These are phyloP conservation scores for Neurospora sp. DNA, from an alignment of 495 filamentous ascomycete genomes.

Conservation along the genomic window DNA sequence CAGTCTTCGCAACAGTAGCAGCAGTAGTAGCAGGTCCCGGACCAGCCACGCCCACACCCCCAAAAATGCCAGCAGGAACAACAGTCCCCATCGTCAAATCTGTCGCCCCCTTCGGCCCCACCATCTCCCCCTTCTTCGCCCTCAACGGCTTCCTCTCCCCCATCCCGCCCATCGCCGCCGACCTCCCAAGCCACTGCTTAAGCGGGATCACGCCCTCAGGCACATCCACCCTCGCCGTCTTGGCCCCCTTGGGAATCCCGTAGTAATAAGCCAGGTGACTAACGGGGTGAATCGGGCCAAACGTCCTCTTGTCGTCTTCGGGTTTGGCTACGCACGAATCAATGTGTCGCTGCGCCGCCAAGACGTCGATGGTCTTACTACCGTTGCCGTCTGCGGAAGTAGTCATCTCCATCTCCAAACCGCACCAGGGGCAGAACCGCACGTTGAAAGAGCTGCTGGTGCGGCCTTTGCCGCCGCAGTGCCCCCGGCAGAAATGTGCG, in stretches of 20 bases:
- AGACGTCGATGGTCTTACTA: background rate
- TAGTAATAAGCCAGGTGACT: background rate
- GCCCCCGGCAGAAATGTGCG: slow-evolving; percentile 1
- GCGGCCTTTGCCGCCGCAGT: background rate
- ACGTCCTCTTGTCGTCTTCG: background rate
- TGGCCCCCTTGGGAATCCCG: background rate
- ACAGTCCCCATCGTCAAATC: background rate
- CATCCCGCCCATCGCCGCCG: background rate
- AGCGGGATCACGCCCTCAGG: background rate
- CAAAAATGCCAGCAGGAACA: background rate
- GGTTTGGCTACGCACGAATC: background rate
- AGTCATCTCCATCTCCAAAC: background rate
- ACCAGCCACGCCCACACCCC: background rate
- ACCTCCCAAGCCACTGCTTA: background rate
- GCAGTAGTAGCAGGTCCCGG: background rate
- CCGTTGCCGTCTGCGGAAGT: background rate
- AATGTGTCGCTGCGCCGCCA: background rate
- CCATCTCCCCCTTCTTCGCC: background rate
- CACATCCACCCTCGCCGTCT: background rate
- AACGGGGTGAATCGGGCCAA: background rate
- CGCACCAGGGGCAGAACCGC: slow-evolving; percentile 13
- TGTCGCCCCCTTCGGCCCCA: background rate
- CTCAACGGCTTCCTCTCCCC: background rate
- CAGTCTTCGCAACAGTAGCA: background rate
- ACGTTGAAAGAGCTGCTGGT: background rate